Conservation (phyloP, 1,284 basidiomycete genomes). For the Peniophora sp. region DNA sequence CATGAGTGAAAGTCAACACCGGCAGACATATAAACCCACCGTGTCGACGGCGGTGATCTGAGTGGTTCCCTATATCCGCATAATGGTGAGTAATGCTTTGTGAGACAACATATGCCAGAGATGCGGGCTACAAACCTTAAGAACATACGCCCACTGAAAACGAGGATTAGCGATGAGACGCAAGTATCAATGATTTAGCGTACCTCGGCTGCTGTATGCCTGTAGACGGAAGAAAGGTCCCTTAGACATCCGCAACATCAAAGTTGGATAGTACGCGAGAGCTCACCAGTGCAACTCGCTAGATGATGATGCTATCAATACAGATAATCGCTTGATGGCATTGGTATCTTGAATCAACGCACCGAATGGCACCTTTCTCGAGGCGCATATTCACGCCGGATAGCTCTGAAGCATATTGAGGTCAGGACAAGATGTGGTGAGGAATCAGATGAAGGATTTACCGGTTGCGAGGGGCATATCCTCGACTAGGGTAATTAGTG, state of each 20-base stretch:
- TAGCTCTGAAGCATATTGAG: constrained; percentile 30
- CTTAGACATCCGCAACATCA: too few relatives aligned
- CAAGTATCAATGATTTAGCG: constrained; percentile 5
- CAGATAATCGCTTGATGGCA: too few relatives aligned
- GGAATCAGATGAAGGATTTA: constrained; percentile 17
- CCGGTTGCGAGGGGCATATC: constrained; percentile 56
- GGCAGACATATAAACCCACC: constrained; percentile 6
- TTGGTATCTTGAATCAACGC: constrained; percentile 13
- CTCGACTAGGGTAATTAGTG: constrained; percentile 26
- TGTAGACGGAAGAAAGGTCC: too few relatives aligned
- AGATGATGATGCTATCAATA: background rate
- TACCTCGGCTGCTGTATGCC: constrained; percentile 62
- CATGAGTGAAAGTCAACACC: background rate
- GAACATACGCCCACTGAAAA: constrained; percentile 56
- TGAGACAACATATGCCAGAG: too few relatives aligned
- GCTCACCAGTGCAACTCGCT: constrained; percentile 68
- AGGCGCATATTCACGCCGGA: constrained; percentile 68
- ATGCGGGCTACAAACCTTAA: constrained; percentile 38
- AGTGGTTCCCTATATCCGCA: constrained; percentile 39
- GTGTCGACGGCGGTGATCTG: constrained; percentile 56
- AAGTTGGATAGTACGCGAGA: too few relatives aligned
- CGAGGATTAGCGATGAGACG: constrained; percentile 7
- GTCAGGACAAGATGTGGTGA: background rate
- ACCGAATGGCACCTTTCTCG: constrained; percentile 58
- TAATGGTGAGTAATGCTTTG: constrained; percentile 7